Evolutionary conservation across 2,329 filamentous ascomycete species (phyloP).

Genomic region (Mycosphaerella sp.): DNA sequence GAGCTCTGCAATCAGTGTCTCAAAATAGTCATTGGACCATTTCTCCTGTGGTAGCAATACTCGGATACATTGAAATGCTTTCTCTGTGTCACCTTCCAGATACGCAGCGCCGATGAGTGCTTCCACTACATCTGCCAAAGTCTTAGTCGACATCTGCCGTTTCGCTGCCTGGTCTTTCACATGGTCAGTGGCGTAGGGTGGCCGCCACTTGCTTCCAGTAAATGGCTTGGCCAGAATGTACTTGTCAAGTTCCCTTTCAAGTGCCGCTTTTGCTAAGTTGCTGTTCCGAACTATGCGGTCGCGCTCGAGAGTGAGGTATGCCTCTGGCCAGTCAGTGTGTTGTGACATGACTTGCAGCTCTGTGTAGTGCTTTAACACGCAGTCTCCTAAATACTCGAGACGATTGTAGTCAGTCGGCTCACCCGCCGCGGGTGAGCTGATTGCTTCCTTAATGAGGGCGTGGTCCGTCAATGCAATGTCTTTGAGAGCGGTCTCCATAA

Average conservation of each 20-base stretch:
- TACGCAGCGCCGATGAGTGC: slow-evolving; percentile 73
- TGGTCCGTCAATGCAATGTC: slow-evolving; percentile 47
- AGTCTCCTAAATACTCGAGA: slow-evolving; percentile 82
- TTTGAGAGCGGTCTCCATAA: slow-evolving; percentile 52
- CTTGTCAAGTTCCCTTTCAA: slow-evolving; percentile 58
- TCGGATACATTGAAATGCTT: slow-evolving; percentile 58
- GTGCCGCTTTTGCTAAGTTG: slow-evolving; percentile 59
- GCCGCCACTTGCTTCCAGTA: slow-evolving; percentile 65
- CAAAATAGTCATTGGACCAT: slow-evolving; percentile 20
- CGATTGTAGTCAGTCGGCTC: slow-evolving; percentile 68
- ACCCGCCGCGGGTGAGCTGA: slow-evolving; percentile 57
- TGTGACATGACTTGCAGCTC: slow-evolving; percentile 57
- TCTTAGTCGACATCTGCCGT: slow-evolving; percentile 60
- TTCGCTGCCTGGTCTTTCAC: slow-evolving; percentile 29
- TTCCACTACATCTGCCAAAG: slow-evolving; percentile 81
- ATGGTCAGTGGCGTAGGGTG: slow-evolving; percentile 51
- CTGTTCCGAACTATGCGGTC: slow-evolving; percentile 64
- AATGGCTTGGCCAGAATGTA: slow-evolving; percentile 67
- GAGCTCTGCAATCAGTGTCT: slow-evolving; percentile 35
- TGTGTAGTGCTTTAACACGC: slow-evolving; percentile 68
- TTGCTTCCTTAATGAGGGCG: slow-evolving; percentile 59
- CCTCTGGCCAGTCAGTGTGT: slow-evolving; percentile 65
- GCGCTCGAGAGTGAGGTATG: slow-evolving; percentile 63
- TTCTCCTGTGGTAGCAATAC: slow-evolving; percentile 56
- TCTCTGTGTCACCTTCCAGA: slow-evolving; percentile 58